phyloP scores from a whole-genome alignment of 1,284 basidiomycete species.

The Coniophora puteana region DNA sequence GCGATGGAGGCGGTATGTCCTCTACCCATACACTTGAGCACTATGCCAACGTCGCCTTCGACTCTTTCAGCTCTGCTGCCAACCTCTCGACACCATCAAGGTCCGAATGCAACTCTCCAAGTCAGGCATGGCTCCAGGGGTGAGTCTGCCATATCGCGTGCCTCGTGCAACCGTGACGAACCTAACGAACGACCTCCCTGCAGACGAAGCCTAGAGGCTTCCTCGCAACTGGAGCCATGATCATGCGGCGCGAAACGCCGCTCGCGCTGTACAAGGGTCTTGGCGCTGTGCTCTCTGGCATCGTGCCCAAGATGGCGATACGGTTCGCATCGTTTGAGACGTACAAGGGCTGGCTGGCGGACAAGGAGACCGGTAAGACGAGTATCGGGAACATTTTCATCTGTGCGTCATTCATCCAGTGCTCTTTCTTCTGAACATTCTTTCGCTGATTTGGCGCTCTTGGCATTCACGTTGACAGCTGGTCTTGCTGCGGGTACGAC shows the following conservation, averaged over 20 bases:
- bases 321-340: slow-evolving; percentile 97
- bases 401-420: slow-evolving; percentile 49
- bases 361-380: slow-evolving; percentile 75
- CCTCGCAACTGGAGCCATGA: slow-evolving; percentile 88
- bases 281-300: slow-evolving; percentile 95
- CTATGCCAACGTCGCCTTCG: slow-evolving; percentile 3
- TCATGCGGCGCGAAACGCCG: slow-evolving; percentile 89
- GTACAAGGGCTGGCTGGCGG: slow-evolving; percentile 85
- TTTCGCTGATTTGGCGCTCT: slow-evolving; percentile 5
- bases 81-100: slow-evolving; percentile 96
- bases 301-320: slow-evolving; percentile 99
- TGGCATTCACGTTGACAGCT: too few relatives aligned
- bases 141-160: too few relatives aligned
- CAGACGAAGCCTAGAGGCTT: slow-evolving; percentile 93
- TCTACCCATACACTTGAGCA: too few relatives aligned
- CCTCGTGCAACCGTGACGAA: slow-evolving; percentile 8
- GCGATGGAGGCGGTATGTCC: slow-evolving; percentile 83
- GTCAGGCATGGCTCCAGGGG: slow-evolving; percentile 75
- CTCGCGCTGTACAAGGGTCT: slow-evolving; percentile 98
- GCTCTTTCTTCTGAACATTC: too few relatives aligned
- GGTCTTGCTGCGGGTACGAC: slow-evolving; percentile 93
- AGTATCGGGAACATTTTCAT: slow-evolving; percentile 77
- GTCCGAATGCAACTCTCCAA: slow-evolving; percentile 96
- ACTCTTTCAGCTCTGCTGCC: slow-evolving; percentile 67
- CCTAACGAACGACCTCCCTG: background rate